Evolutionary conservation across 208 protist genomes (phyloP).

Genomic region (Trypanosoma rangeli): DNA sequence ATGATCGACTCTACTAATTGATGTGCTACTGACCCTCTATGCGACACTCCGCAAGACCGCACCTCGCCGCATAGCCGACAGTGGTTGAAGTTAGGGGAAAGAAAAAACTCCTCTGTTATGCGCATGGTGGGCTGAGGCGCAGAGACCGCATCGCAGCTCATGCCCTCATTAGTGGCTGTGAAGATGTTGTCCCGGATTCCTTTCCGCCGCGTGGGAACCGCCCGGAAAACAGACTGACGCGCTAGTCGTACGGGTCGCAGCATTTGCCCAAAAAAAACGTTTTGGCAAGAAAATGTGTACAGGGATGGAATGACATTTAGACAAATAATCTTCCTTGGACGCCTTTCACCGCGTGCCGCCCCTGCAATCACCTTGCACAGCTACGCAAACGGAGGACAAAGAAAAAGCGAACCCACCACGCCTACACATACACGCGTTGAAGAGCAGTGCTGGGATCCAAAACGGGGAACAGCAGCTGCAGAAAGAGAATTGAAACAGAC

Average conservation of each 20-base stretch:
- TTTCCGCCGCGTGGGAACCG: not conserved
- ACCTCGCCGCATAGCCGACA: slow-evolving; percentile 28
- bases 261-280: slow-evolving; percentile 2
- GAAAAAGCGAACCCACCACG: not conserved
- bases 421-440: not conserved
- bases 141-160: not conserved
- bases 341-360: not conserved
- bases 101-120: slow-evolving; percentile 22
- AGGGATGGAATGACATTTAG: not conserved
- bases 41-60: not conserved
- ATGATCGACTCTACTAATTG: slow-evolving; percentile 16
- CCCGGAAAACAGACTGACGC: not conserved
- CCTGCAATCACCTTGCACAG: not conserved
- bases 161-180: not conserved
- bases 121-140: not conserved
- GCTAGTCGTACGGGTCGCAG: not conserved
- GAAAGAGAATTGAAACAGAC: not conserved
- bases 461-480: not conserved
- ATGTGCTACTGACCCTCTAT: slow-evolving; percentile 10
- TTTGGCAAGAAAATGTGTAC: not conserved
- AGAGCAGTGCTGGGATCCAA: not conserved
- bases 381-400: no score
- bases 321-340: not conserved
- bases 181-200: not conserved
- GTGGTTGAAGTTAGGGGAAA: slow-evolving; percentile 1